Conservation (phyloP, 2,329 filamentous ascomycete species). For the Parastagonospora avenae region DNA sequence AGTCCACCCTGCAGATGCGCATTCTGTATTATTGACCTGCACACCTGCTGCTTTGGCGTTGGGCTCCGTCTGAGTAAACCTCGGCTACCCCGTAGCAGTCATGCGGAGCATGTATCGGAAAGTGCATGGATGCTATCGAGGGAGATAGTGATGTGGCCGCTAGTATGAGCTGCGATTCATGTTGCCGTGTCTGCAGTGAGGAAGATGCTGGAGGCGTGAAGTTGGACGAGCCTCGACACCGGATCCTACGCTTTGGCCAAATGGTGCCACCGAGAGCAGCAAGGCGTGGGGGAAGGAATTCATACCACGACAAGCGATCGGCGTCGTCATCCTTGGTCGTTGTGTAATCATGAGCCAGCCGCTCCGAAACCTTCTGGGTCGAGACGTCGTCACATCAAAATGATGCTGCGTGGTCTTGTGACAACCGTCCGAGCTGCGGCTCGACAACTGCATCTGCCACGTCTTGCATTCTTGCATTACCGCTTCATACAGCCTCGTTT, state of each 20-base stretch:
- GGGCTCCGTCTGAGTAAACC: background rate
- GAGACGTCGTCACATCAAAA: constrained; percentile 1
- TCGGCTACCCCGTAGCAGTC: constrained; percentile 1
- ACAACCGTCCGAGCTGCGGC: constrained; percentile 15
- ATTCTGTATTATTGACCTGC: background rate
- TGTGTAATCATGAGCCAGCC: constrained; percentile 16
- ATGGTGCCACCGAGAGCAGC: constrained; percentile 24
- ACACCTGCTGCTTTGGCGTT: constrained; percentile 9
- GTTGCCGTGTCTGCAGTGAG: background rate
- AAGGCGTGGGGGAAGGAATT: constrained; percentile 27
- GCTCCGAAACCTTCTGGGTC: constrained; percentile 2
- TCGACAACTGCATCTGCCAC: constrained; percentile 37
- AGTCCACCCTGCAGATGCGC: constrained; percentile 4
- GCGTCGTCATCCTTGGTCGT: constrained; percentile 13
- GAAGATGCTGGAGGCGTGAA: constrained; percentile 5
- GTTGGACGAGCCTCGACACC: constrained; percentile 22
- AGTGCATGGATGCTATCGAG: background rate
- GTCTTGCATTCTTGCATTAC: constrained; percentile 34
- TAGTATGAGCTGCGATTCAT: constrained; percentile 1
- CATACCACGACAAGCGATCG: constrained; percentile 5
- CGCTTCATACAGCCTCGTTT: constrained; percentile 12
- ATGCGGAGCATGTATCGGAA: constrained; percentile 3
- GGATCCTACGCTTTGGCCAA: constrained; percentile 19
- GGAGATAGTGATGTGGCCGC: constrained; percentile 2
- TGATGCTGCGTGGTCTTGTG: constrained; percentile 26